Percentiles rank a stretch among this genome's conserved stretches.
Evolutionary conservation across 2,329 filamentous ascomycete species (phyloP).

Genomic region (Trichoderma polysporum): DNA sequence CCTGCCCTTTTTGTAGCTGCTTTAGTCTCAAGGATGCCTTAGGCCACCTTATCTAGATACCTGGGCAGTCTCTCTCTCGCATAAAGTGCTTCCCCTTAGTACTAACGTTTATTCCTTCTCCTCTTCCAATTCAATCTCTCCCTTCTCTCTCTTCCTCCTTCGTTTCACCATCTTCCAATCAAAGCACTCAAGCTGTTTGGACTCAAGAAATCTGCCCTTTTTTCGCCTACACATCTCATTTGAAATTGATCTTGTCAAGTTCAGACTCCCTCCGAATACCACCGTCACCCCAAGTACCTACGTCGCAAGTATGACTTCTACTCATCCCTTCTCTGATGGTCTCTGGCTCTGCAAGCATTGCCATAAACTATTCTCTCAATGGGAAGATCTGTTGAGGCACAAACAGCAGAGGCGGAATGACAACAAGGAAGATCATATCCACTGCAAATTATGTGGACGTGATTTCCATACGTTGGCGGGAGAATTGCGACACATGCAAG

Average conservation of each 20-base stretch:
- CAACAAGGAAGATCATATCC: slow-evolving; percentile 32
- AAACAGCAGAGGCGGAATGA: slow-evolving; percentile 31
- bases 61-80: neutral
- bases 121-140: neutral
- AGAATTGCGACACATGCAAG: slow-evolving; percentile 36
- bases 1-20: neutral
- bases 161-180: neutral
- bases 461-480: slow-evolving; percentile 37
- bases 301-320: neutral
- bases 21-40: neutral
- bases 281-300: neutral
- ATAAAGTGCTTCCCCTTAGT: neutral
- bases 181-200: neutral
- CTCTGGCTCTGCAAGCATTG: slow-evolving; percentile 34
- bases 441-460: slow-evolving; percentile 40
- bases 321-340: slow-evolving; percentile 12
- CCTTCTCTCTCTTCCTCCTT: neutral
- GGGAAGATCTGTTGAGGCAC: slow-evolving; percentile 31
- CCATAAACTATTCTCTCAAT: slow-evolving; percentile 29
- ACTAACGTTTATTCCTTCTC: neutral
- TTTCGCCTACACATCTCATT: neutral
- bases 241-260: neutral
- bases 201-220: neutral
- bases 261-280: neutral
- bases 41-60: neutral